These are phyloP conservation scores for Stephania japonica DNA, from an alignment of 164 flowering plant species.

Conservation along the genomic window DNA sequence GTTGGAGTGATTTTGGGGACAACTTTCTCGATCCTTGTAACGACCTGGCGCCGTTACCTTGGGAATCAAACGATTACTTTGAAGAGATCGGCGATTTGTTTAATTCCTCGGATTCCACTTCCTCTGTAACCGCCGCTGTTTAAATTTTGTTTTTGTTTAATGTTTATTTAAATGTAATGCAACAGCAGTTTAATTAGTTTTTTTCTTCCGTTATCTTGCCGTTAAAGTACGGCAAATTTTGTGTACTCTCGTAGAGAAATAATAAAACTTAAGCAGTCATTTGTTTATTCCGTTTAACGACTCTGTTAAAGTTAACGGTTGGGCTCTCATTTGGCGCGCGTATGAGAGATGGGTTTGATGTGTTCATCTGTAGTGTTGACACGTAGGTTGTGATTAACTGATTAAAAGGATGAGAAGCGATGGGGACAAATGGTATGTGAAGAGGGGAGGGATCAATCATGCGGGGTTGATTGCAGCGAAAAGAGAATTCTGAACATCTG, in stretches of 20 bases:
- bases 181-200: background rate
- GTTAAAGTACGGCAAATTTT: background rate
- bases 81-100: constrained; percentile 77
- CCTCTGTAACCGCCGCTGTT: constrained; percentile 11
- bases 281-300: no score
- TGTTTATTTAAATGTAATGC: background rate
- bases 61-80: constrained; percentile 37
- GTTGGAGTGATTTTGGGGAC: constrained; percentile 19
- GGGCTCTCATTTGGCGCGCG: no score
- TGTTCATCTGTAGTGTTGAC: no score
- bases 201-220: background rate
- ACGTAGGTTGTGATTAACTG: no score
- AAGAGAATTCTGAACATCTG: no score
- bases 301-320: no score
- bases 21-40: constrained; percentile 17
- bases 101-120: constrained; percentile 31
- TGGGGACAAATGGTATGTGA: no score
- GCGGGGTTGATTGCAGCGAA: no score
- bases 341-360: no score
- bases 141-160: constrained; percentile 2
- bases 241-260: background rate
- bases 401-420: no score
- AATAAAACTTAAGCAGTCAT: no score
- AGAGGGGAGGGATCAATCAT: no score
- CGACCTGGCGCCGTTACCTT: constrained; percentile 17